These are phyloP conservation scores for Nissolia schottii DNA, from an alignment of 306 rosid genomes.

Conservation along the genomic window DNA sequence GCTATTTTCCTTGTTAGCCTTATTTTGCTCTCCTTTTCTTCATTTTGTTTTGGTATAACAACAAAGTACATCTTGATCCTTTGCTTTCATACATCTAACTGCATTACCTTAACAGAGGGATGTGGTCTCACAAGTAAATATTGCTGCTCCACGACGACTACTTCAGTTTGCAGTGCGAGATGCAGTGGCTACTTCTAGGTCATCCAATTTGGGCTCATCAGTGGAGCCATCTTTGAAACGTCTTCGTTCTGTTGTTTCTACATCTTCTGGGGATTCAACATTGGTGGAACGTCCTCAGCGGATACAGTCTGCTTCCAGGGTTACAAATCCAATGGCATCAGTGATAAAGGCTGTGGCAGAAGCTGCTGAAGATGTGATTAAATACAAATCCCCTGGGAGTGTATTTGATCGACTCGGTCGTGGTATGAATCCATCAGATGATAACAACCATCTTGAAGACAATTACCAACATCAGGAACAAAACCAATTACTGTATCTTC, in stretches of 20 bases:
- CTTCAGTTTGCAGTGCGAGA: conserved; percentile 94
- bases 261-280: conserved; percentile 51
- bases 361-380: conserved; percentile 82
- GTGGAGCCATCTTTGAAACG: conserved; percentile 73
- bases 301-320: conserved; percentile 50
- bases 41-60: neutral
- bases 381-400: conserved; percentile 67
- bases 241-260: conserved; percentile 87
- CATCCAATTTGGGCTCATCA: conserved; percentile 30
- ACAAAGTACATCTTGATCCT: neutral
- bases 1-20: neutral
- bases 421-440: conserved; percentile 39
- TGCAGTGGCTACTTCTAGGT: conserved; percentile 67
- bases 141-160: conserved; percentile 72
- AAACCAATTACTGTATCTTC: conserved; percentile 31
- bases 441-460: conserved; percentile 43
- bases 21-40: neutral
- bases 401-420: conserved; percentile 92
- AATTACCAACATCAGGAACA: conserved; percentile 36
- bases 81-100: conserved; percentile 28
- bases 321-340: conserved; percentile 74
- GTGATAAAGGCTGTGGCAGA: conserved; percentile 88
- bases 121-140: conserved; percentile 42
- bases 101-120: conserved; percentile 56
- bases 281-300: conserved; percentile 48